phyloP scores from a whole-genome alignment of 139 green algal species.

The Marvania coccoides region DNA sequence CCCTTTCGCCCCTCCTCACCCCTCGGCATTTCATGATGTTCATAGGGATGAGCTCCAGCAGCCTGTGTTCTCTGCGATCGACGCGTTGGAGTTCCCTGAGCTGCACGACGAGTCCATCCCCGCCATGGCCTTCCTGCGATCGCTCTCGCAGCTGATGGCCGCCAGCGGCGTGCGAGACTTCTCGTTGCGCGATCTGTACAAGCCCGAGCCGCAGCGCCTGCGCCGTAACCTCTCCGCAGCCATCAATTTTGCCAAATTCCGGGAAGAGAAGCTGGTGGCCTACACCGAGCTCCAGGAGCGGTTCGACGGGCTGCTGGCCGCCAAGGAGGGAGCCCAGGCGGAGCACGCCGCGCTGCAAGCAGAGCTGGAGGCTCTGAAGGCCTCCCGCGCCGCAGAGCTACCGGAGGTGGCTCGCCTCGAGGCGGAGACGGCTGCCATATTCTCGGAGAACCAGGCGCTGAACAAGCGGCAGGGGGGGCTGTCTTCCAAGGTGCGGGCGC shows the following conservation, averaged over 20 bases:
- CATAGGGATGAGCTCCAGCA: constrained; percentile 80
- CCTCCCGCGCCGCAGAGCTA: constrained; percentile 24
- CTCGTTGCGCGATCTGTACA: constrained; percentile 76
- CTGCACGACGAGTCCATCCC: constrained; percentile 89
- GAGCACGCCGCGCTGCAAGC: constrained; percentile 35
- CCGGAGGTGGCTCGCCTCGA: constrained; percentile 49
- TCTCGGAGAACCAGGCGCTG: constrained; percentile 49
- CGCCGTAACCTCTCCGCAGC: constrained; percentile 76
- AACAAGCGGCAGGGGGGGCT: constrained; percentile 65
- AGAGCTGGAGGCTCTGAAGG: constrained; percentile 50
- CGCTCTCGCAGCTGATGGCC: constrained; percentile 58
- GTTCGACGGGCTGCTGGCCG: constrained; percentile 25
- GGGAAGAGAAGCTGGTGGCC: constrained; percentile 80
- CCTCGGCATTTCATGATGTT: background rate
- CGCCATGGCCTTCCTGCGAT: constrained; percentile 59
- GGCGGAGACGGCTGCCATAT: constrained; percentile 40
- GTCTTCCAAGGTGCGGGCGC: constrained; percentile 44
- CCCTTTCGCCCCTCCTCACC: background rate
- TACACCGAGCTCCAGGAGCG: constrained; percentile 56
- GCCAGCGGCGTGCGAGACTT: constrained; percentile 81
- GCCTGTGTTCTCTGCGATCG: constrained; percentile 75
- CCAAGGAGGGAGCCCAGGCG: constrained; percentile 32
- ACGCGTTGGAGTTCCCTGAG: constrained; percentile 84
- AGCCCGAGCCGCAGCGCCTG: constrained; percentile 68
- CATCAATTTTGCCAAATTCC: constrained; percentile 94